Percentiles rank a stretch among this genome's conserved stretches.
Evolutionary conservation across 768 basidiomycete species (phyloP).

Genomic region (Mycena galericulata): DNA sequence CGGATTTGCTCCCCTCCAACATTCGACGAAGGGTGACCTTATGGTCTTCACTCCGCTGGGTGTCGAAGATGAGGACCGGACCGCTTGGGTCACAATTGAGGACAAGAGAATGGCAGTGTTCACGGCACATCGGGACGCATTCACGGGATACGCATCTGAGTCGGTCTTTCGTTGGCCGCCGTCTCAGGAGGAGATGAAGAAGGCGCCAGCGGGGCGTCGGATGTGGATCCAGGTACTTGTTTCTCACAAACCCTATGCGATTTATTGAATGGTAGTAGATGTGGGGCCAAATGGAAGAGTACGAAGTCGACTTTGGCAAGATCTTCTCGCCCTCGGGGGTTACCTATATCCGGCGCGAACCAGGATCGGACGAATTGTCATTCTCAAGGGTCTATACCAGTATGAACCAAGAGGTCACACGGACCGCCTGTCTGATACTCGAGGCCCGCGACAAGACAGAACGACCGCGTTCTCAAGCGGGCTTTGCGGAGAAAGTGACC

Average conservation of each 20-base stretch:
- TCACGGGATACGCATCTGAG: neutral
- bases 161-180: neutral
- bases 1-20: neutral
- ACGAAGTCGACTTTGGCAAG: neutral
- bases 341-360: neutral
- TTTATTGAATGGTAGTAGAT: neutral
- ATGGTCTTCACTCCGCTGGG: neutral
- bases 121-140: neutral
- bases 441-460: neutral
- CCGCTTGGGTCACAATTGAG: neutral
- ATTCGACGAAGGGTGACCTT: neutral
- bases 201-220: neutral
- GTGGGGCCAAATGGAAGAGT: neutral
- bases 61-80: neutral
- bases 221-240: slow-evolving; percentile 1
- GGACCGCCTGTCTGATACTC: neutral
- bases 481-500: too few relatives aligned
- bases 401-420: neutral
- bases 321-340: neutral
- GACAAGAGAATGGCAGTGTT: neutral
- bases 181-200: neutral
- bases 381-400: neutral
- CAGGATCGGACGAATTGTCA: neutral
- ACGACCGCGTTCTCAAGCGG: neutral
- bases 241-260: neutral